Evolutionary conservation across 192 early-diverging fungal species (phyloP).

Genomic region (Ramicandelaber brevisporus): DNA sequence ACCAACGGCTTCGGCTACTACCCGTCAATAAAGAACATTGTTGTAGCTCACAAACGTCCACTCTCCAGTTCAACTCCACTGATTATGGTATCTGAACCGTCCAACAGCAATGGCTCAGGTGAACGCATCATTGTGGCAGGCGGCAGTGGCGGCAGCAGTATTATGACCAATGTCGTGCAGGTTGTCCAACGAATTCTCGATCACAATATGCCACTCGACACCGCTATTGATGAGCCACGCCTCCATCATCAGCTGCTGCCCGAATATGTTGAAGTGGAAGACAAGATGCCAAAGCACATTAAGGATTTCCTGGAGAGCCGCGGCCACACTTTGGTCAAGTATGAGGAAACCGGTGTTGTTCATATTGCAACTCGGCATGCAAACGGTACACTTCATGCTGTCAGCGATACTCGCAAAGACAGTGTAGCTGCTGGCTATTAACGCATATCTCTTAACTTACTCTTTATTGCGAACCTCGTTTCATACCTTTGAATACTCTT

Average conservation of each 20-base stretch:
- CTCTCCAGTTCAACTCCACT: slow-evolving; percentile 26
- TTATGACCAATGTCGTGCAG: slow-evolving; percentile 52
- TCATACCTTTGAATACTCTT: too few species aligned
- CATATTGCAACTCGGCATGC: slow-evolving; percentile 20
- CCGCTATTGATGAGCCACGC: slow-evolving; percentile 46
- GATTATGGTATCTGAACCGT: too few species aligned
- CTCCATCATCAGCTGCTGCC: slow-evolving; percentile 85
- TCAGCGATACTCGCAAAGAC: slow-evolving; percentile 34
- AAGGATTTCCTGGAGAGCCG: slow-evolving; percentile 9
- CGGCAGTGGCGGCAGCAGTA: slow-evolving; percentile 68
- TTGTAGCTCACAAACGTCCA: slow-evolving; percentile 60
- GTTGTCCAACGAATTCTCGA: slow-evolving; percentile 49
- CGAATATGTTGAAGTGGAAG: slow-evolving; percentile 25
- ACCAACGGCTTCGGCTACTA: slow-evolving; percentile 57
- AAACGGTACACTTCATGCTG: slow-evolving; percentile 22
- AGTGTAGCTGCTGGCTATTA: slow-evolving; percentile 33
- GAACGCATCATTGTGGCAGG: slow-evolving; percentile 54
- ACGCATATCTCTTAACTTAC: too few species aligned
- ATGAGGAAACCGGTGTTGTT: slow-evolving; percentile 15
- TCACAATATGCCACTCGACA: slow-evolving; percentile 28
- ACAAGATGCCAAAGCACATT: slow-evolving; percentile 9
- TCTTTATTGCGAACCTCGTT: too few species aligned
- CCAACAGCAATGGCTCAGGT: slow-evolving; percentile 18
- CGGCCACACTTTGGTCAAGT: slow-evolving; percentile 16
- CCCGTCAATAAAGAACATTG: slow-evolving; percentile 64